Evolutionary conservation across 1,284 basidiomycete species (phyloP).

Genomic region (Flammula alnicola): DNA sequence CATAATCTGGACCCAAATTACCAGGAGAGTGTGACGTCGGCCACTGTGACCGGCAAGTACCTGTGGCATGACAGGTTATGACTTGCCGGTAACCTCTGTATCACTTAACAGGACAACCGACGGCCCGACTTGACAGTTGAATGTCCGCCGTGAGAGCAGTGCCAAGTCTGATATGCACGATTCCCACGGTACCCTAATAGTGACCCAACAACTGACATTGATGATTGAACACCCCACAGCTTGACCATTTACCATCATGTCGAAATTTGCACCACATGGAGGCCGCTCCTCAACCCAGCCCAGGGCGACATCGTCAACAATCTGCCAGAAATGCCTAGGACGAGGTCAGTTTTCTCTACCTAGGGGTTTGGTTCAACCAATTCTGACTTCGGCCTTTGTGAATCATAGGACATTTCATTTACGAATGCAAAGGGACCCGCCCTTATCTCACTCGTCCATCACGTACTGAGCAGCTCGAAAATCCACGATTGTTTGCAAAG

Average conservation of each 20-base stretch:
- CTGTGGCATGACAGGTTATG: too few relatives aligned
- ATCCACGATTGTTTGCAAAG: conserved; percentile 66
- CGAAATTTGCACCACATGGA: conserved; percentile 79
- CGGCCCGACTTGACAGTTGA: too few relatives aligned
- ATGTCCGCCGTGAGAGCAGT: too few relatives aligned
- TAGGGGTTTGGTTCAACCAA: too few relatives aligned
- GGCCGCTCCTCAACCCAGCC: conserved; percentile 58
- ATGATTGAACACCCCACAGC: neutral
- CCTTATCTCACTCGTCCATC: conserved; percentile 81
- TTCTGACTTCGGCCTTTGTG: too few relatives aligned
- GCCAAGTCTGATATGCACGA: too few relatives aligned
- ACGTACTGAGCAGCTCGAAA: conserved; percentile 76
- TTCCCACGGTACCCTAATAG: too few relatives aligned
- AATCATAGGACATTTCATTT: conserved; percentile 77
- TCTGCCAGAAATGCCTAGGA: conserved; percentile 80
- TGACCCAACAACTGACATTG: neutral
- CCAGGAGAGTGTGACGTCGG: too few relatives aligned
- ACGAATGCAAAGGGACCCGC: conserved; percentile 72
- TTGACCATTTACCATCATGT: conserved; percentile 50
- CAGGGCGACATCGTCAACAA: conserved; percentile 61
- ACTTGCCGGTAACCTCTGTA: too few relatives aligned
- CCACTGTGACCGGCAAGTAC: too few relatives aligned
- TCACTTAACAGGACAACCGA: too few relatives aligned
- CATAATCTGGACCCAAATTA: too few relatives aligned
- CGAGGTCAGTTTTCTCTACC: conserved; percentile 50